Conservation (phyloP, 306 rosid species). For the Vigna hirtella region DNA sequence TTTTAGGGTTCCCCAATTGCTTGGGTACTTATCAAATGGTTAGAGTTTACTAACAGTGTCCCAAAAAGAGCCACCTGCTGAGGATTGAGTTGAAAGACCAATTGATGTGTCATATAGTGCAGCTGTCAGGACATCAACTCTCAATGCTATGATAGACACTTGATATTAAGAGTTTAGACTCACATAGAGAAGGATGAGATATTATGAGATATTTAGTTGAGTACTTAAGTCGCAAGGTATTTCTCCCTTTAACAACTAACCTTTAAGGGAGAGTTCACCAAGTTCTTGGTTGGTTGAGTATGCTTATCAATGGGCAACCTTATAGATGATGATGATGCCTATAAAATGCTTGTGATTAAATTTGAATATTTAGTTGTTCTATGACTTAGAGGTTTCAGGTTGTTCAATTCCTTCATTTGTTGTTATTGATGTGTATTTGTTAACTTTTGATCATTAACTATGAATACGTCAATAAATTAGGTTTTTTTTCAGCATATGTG, state of each 20-base stretch:
- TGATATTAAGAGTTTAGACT: too few species aligned
- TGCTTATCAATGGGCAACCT: too few species aligned
- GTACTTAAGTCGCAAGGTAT: neutral
- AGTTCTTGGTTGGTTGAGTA: neutral
- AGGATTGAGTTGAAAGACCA: too few species aligned
- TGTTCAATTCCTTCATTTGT: neutral
- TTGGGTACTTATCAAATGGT: too few species aligned
- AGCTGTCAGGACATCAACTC: too few species aligned
- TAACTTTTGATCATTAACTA: neutral
- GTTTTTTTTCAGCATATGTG: neutral
- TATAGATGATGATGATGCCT: neutral
- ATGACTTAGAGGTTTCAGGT: neutral
- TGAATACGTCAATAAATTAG: neutral
- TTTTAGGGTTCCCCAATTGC: too few species aligned
- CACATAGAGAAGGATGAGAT: neutral
- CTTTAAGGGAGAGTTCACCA: neutral
- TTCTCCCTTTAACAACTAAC: neutral
- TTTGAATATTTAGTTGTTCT: neutral
- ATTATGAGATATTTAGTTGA: neutral
- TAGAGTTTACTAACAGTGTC: too few species aligned
- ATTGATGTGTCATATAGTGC: too few species aligned
- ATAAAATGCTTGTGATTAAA: neutral
- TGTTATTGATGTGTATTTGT: neutral
- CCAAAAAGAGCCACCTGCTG: too few species aligned
- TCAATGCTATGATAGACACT: too few species aligned